These are phyloP conservation scores for Trifolium pratense DNA, from an alignment of 306 rosid genomes.

Conservation along the genomic window DNA sequence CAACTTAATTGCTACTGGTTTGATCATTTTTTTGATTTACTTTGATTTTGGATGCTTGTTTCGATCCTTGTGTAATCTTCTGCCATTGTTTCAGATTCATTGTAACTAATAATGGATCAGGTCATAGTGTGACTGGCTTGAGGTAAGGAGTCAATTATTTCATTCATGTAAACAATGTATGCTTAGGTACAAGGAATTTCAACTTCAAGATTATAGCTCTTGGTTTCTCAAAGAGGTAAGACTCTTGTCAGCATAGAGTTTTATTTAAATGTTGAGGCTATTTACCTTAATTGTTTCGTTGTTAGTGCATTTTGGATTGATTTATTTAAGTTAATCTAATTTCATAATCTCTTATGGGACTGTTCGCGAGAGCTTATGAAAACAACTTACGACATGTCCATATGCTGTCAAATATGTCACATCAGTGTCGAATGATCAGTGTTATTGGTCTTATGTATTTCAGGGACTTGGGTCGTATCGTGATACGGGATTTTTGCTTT, in stretches of 20 bases:
- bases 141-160: constrained; percentile 57
- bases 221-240: constrained; percentile 90
- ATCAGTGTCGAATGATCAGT: too few species aligned
- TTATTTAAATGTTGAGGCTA: too few species aligned
- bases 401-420: too few species aligned
- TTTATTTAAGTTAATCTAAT: too few species aligned
- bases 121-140: constrained; percentile 75
- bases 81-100: constrained; percentile 68
- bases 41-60: constrained; percentile 13
- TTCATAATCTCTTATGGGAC: too few species aligned
- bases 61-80: constrained; percentile 24
- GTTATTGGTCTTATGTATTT: constrained; percentile 6
- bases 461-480: constrained; percentile 71
- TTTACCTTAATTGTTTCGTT: too few species aligned
- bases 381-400: too few species aligned
- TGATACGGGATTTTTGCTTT: constrained; percentile 84
- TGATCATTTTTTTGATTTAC: not conserved
- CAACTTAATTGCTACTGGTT: not conserved
- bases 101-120: constrained; percentile 88
- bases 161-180: too few species aligned
- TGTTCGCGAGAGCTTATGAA: too few species aligned
- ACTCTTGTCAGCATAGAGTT: constrained; percentile 16
- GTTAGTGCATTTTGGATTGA: too few species aligned
- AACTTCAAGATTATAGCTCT: constrained; percentile 86
- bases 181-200: constrained; percentile 91